Base-by-base conservation (phyloP, 768 basidiomycete species). In the Floccularia luteovirens region DNA sequence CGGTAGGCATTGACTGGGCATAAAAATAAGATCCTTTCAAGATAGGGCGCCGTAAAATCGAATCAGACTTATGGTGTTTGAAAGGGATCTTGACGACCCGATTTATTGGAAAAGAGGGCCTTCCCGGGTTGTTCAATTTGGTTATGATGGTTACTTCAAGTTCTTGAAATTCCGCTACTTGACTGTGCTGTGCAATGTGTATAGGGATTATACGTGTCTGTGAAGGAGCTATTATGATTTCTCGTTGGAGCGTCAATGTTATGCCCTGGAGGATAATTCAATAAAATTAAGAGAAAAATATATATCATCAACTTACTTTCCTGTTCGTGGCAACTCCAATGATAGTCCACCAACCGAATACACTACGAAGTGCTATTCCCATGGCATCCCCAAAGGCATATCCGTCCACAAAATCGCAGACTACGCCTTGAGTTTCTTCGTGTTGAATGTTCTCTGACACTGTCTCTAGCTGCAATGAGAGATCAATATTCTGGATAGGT, bases 391-490 rank as follows among this genome's bases (percentile, higher is more conserved):
- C 90, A 51, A 90, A 85, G 0, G 85, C 72, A 49, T 69, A 75
- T 0, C 90, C 90, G 42, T 78, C 74, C 1, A 91, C 64, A 46
- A 91, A 80, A 56, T 90, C 77, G 24, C 75, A 75, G 2, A 70
- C 35, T 2, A 88, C 62, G 34, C 81, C 72, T 41, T 79, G 74
- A 12, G 73, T 60, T 3, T 64, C 45, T 32, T 75, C 65, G 24
- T 65, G 69, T n/a, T 56, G 53, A 30, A 79, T 54, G 3, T 50
- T 36, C 8, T 51, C 23, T 0, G 30, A 37, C 2, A 51, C 45
- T 0, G 54, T 46, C 22, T 75, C 69, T 6, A 75, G 40, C 10
- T 66, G 59, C 19, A 81, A 62, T 0, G 57, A 55, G 34, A 90
- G 48, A 3, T 64, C 65, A 45, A 91, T 59, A 16, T 60, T 71